Conservation (phyloP, 1,284 basidiomycete genomes). For the Ustilago vetiveriae region DNA sequence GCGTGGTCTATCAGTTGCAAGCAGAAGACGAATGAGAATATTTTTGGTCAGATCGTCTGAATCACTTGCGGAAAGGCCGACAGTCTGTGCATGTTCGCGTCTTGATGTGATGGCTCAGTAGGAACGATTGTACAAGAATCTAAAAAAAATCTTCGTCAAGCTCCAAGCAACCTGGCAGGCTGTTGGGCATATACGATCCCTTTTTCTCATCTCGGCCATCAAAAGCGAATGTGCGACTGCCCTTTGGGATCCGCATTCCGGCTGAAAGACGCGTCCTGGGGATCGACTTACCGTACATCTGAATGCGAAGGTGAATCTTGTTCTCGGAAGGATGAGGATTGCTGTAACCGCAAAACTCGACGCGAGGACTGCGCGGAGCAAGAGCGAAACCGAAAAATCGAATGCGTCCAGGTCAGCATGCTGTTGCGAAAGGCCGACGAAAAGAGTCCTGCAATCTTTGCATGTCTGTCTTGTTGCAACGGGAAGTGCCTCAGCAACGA, state of each 20-base stretch:
- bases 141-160: slow-evolving; percentile 51
- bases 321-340: slow-evolving; percentile 96
- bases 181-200: slow-evolving; percentile 49
- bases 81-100: slow-evolving; percentile 1
- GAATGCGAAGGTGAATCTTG: slow-evolving; percentile 92
- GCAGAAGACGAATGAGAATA: background rate
- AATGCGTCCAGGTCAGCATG: slow-evolving; percentile 6
- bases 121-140: slow-evolving; percentile 67
- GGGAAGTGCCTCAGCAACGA: slow-evolving; percentile 65
- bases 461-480: slow-evolving; percentile 10
- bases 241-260: background rate
- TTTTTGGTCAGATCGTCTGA: too few species aligned
- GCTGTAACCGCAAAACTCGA: slow-evolving; percentile 97
- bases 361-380: slow-evolving; percentile 78
- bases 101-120: slow-evolving; percentile 59
- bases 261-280: background rate
- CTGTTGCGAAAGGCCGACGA: background rate
- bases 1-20: slow-evolving; percentile 23
- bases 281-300: slow-evolving; percentile 90
- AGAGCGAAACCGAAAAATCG: background rate
- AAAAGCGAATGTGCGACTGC: background rate
- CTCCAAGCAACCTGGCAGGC: slow-evolving; percentile 43
- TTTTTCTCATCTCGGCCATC: slow-evolving; percentile 47
- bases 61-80: too few species aligned
- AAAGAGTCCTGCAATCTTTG: too few species aligned